Conservation (phyloP, 495 filamentous ascomycete species). For the Parmelia sp. region DNA sequence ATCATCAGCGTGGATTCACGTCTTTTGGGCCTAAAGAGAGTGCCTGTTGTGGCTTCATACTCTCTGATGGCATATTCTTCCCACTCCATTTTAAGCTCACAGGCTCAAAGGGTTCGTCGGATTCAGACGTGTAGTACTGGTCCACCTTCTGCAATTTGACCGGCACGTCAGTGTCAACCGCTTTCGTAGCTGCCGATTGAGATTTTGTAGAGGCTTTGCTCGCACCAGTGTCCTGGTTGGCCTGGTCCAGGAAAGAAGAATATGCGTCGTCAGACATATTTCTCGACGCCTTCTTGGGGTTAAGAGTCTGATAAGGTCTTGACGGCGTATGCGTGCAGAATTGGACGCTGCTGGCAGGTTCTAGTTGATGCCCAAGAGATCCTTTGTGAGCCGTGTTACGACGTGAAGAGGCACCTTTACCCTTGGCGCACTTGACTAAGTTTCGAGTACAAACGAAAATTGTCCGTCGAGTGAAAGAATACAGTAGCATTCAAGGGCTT, state of each 20-base stretch:
- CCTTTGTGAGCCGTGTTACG: slow-evolving; percentile 1
- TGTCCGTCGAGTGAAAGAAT: background rate
- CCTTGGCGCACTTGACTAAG: slow-evolving; percentile 2
- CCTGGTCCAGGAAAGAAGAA: slow-evolving; percentile 74
- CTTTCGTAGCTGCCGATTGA: slow-evolving; percentile 29
- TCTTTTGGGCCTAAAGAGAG: background rate
- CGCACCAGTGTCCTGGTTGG: slow-evolving; percentile 60
- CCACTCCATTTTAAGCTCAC: slow-evolving; percentile 62
- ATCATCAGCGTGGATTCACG: slow-evolving; percentile 9
- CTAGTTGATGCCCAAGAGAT: background rate
- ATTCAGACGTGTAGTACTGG: slow-evolving; percentile 67
- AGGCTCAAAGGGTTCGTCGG: slow-evolving; percentile 76
- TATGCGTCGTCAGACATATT: slow-evolving; percentile 65
- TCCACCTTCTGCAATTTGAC: slow-evolving; percentile 49
- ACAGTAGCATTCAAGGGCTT: background rate
- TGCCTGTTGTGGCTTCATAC: slow-evolving; percentile 20
- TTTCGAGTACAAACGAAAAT: background rate
- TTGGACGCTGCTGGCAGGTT: background rate
- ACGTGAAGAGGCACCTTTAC: slow-evolving; percentile 6
- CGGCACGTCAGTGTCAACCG: slow-evolving; percentile 52
- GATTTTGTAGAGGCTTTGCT: slow-evolving; percentile 29
- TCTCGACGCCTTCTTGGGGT: background rate
- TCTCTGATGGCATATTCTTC: slow-evolving; percentile 27
- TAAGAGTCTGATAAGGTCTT: background rate
- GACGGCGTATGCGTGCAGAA: background rate